phyloP scores from a whole-genome alignment of 1,284 basidiomycete genomes.

The Phenoliferia sp. region DNA sequence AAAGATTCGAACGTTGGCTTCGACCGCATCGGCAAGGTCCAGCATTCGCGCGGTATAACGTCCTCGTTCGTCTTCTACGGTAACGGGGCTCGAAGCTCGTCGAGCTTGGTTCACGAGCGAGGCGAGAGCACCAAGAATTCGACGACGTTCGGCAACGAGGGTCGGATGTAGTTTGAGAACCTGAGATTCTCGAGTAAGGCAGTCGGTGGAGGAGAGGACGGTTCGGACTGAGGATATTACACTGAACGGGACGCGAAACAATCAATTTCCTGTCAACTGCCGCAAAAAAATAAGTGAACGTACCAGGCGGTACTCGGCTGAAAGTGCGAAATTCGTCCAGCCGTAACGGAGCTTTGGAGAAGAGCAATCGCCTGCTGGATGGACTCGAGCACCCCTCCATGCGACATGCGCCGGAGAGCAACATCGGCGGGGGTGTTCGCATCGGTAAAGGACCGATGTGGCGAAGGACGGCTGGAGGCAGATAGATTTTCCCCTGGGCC shows the following conservation, averaged over 20 bases:
- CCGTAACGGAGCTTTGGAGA: slow-evolving; percentile 74
- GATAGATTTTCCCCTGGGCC: no score
- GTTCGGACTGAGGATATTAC: slow-evolving; percentile 93
- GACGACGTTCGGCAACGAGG: slow-evolving; percentile 72
- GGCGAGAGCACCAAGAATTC: slow-evolving; percentile 75
- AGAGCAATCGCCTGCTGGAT: slow-evolving; percentile 79
- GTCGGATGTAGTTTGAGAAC: slow-evolving; percentile 62
- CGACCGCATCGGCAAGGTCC: slow-evolving; percentile 45
- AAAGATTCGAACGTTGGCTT: slow-evolving; percentile 48
- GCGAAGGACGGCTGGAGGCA: no score
- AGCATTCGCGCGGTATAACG: slow-evolving; percentile 45
- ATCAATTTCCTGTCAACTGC: background rate
- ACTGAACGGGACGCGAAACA: slow-evolving; percentile 6
- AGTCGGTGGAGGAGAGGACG: slow-evolving; percentile 77
- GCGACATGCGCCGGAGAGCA: no score
- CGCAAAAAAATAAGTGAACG: background rate
- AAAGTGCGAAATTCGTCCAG: slow-evolving; percentile 71
- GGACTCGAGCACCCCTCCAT: slow-evolving; percentile 48
- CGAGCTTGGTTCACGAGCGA: slow-evolving; percentile 79
- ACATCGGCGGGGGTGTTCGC: no score
- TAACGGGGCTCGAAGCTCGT: slow-evolving; percentile 54
- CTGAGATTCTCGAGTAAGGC: slow-evolving; percentile 74
- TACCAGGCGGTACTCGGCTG: slow-evolving; percentile 58
- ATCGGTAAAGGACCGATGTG: no score
- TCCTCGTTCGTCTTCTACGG: background rate